phyloP scores from a whole-genome alignment of 805 yeast genomes.

The Zygosaccharomyces kombuchaensis region DNA sequence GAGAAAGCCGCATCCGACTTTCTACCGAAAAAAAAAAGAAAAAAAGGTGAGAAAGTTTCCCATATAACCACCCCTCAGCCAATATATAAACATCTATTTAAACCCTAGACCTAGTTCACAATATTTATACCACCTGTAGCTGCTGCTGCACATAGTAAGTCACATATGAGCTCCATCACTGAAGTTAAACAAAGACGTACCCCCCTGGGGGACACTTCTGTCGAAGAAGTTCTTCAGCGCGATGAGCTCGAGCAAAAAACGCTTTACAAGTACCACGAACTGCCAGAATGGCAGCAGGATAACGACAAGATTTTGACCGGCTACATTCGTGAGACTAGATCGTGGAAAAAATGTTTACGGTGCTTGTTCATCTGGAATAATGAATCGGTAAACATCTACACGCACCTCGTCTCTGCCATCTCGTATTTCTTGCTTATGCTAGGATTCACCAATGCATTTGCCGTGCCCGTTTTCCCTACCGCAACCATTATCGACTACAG shows the following conservation, averaged over 20 bases:
- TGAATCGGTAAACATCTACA: slow-evolving; percentile 67
- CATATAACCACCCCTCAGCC: neutral
- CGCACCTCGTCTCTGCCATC: slow-evolving; percentile 50
- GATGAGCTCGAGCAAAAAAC: slow-evolving; percentile 5
- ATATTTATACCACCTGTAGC: neutral
- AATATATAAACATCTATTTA: neutral
- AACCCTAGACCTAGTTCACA: neutral
- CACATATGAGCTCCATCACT: slow-evolving; percentile 20
- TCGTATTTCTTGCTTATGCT: slow-evolving; percentile 27
- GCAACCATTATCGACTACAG: slow-evolving; percentile 43
- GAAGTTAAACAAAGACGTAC: slow-evolving; percentile 19
- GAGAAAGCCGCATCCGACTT: neutral
- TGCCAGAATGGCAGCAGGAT: slow-evolving; percentile 72
- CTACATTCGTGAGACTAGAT: slow-evolving; percentile 54
- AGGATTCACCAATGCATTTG: slow-evolving; percentile 28
- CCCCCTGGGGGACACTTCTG: neutral
- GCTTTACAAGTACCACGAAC: slow-evolving; percentile 44
- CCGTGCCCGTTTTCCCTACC: slow-evolving; percentile 34
- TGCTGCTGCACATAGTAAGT: neutral
- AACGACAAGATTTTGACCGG: slow-evolving; percentile 63
- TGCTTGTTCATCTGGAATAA: slow-evolving; percentile 58
- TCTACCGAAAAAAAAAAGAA: neutral
- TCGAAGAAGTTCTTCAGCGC: neutral
- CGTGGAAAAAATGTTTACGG: slow-evolving; percentile 42
- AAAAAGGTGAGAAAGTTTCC: neutral